Conservation (phyloP, 768 basidiomycete genomes). For the Hygrophoropsis aurantiaca region DNA sequence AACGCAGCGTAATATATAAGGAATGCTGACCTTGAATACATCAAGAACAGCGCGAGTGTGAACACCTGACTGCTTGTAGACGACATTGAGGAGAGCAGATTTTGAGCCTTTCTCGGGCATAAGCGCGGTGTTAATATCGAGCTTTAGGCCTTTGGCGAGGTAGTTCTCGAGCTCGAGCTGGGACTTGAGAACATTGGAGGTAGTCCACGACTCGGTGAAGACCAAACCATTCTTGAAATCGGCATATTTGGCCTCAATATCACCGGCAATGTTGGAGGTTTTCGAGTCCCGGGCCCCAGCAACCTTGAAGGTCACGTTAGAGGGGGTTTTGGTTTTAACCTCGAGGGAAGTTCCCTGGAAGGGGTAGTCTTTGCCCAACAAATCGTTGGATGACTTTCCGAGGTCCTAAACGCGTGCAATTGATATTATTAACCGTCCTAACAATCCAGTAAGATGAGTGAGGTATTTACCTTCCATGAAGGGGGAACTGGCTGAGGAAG, state of each 20-base stretch:
- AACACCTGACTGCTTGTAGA: conserved; percentile 95
- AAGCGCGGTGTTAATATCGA: conserved; percentile 83
- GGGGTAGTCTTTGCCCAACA: conserved; percentile 90
- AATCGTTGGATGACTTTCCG: conserved; percentile 96
- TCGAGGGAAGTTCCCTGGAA: conserved; percentile 73
- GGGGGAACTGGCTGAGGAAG: conserved; percentile 95
- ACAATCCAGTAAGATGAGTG: background rate
- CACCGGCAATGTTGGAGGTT: conserved; percentile 73
- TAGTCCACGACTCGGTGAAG: conserved; percentile 96
- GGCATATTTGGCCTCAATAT: conserved; percentile 93
- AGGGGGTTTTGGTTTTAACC: conserved; percentile 87
- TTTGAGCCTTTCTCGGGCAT: conserved; percentile 86
- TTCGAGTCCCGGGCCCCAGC: conserved; percentile 79
- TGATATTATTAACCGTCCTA: conserved; percentile 3
- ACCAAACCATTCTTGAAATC: conserved; percentile 91
- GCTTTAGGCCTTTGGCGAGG: conserved; percentile 95
- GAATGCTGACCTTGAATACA: conserved; percentile 78
- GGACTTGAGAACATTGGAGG: conserved; percentile 87
- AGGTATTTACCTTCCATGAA: conserved; percentile 92
- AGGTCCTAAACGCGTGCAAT: conserved; percentile 58
- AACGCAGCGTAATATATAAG: background rate
- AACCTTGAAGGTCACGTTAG: conserved; percentile 92
- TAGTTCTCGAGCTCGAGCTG: conserved; percentile 95
- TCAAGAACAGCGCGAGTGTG: conserved; percentile 91
- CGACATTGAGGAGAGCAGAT: conserved; percentile 76